Evolutionary conservation across 116 monocot species (phyloP).

Genomic region (Zostera marina): DNA sequence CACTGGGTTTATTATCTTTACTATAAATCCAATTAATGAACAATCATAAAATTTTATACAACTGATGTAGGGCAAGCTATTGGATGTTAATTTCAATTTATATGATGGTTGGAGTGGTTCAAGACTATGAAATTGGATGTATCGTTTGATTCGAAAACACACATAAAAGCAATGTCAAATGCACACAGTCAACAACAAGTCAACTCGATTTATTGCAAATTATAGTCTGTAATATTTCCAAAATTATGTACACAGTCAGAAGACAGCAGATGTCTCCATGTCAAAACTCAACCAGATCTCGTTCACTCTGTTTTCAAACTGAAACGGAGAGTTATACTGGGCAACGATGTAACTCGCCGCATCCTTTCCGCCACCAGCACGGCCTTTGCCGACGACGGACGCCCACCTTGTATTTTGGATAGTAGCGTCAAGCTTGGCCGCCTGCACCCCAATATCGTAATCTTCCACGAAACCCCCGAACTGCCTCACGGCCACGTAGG

Average conservation of each 20-base stretch:
- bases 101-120: too few relatives aligned
- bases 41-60: too few relatives aligned
- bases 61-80: too few relatives aligned
- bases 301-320: slow-evolving; percentile 68
- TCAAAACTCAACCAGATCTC: slow-evolving; percentile 78
- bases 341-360: slow-evolving; percentile 49
- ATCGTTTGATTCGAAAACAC: too few relatives aligned
- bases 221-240: too few relatives aligned
- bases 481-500: slow-evolving; percentile 53
- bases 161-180: too few relatives aligned
- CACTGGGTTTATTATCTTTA: too few relatives aligned
- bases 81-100: too few relatives aligned
- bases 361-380: slow-evolving; percentile 20
- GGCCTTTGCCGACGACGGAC: slow-evolving; percentile 27
- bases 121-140: too few relatives aligned
- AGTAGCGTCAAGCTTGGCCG: slow-evolving; percentile 43
- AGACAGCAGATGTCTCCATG: slow-evolving; percentile 4
- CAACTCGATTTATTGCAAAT: too few relatives aligned
- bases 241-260: not conserved
- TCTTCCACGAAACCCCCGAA: slow-evolving; percentile 72
- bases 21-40: too few relatives aligned
- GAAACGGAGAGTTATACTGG: slow-evolving; percentile 91
- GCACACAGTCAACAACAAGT: too few relatives aligned
- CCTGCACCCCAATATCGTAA: slow-evolving; percentile 31
- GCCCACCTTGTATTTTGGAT: slow-evolving; percentile 51